Percentiles rank a stretch among this genome's conserved stretches.
These are phyloP conservation scores for Cutaneotrichosporon daszewskae DNA, from an alignment of 1,284 basidiomycete genomes.

Conservation along the genomic window DNA sequence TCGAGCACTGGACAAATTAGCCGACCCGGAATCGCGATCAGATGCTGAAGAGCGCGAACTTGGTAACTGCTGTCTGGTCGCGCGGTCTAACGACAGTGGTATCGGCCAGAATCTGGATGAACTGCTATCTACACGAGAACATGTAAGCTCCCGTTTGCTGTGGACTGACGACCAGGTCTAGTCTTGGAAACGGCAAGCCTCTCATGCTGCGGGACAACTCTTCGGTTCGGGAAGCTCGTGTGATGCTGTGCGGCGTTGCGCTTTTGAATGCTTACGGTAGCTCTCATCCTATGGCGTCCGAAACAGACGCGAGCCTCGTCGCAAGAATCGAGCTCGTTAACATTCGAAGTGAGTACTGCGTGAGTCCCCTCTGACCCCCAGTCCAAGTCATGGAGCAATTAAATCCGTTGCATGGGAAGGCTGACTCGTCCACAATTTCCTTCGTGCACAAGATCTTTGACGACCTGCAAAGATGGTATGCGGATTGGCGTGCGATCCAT, in stretches of 20 bases:
- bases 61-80: no score
- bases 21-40: slow-evolving; percentile 52
- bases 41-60: slow-evolving; percentile 80
- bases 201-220: slow-evolving; percentile 81
- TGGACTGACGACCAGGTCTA: slow-evolving; percentile 58
- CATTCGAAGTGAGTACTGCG: slow-evolving; percentile 51
- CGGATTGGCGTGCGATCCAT: slow-evolving; percentile 76
- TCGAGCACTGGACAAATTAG: slow-evolving; percentile 82
- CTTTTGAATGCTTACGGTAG: slow-evolving; percentile 16
- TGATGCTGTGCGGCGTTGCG: slow-evolving; percentile 54
- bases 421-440: slow-evolving; percentile 73
- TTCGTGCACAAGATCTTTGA: slow-evolving; percentile 79
- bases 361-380: slow-evolving; percentile 36
- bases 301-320: slow-evolving; percentile 80
- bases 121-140: slow-evolving; percentile 59
- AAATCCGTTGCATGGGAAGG: slow-evolving; percentile 74
- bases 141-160: slow-evolving; percentile 29
- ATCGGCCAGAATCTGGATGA: slow-evolving; percentile 87
- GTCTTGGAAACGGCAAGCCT: slow-evolving; percentile 81
- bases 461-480: slow-evolving; percentile 68
- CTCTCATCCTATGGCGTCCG: slow-evolving; percentile 72
- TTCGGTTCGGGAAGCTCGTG: slow-evolving; percentile 73
- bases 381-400: slow-evolving; percentile 86
- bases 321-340: slow-evolving; percentile 82
- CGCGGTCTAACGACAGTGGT: no score